Base-by-base conservation (phyloP, 257 asterid species). In the Phtheirospermum japonicum region DNA sequence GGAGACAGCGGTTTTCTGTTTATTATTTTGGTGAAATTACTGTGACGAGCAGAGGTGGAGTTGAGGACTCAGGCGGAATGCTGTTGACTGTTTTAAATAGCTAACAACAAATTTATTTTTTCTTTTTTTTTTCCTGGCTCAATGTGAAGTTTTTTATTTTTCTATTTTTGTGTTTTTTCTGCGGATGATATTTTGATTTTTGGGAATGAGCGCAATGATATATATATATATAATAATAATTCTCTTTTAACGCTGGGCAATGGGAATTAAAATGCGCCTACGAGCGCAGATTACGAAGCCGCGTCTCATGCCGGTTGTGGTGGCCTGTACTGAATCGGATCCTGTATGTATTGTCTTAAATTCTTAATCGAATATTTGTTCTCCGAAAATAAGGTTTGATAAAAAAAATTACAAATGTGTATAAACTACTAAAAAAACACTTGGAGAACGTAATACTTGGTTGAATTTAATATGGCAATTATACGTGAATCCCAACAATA, bases 1-100 rank as follows among this genome's bases (percentile, higher is more conserved):
- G 12, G 56, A 18, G 56, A 18, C 5, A 56, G 61, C 11, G 23
- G 23, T 30, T 30, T 56, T 56, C 61, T 56, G 61, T 56, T 30
- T 12, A 30, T 56, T 30, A 30, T n/a, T 56, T 31, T 30, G 42
- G 42, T 56, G 61, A 56, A 31, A 12, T 14, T 10, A 26, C 19
- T 55, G 54, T 48, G 54, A 31, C 31, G 31, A 8, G 57, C 32
- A 14, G 50, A 17, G 48, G 64, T 39, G 67, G 67, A 73, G 72
- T 33, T 51, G 63, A 51, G n/a, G 39, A 48, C 64, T 65, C 70
- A 7, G 71, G 73, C 63, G 60, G 49, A 74, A 56, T 65, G 2
- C 19, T 60, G 64, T 64, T 69, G 73, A 73, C 75, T 74, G 8
- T 48, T 56, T 39, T 72, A 34, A 67, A 61, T 45, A 56, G 18